Base-by-base conservation (phyloP, 441 rosid genomes). In the Populus trichocarpa region DNA sequence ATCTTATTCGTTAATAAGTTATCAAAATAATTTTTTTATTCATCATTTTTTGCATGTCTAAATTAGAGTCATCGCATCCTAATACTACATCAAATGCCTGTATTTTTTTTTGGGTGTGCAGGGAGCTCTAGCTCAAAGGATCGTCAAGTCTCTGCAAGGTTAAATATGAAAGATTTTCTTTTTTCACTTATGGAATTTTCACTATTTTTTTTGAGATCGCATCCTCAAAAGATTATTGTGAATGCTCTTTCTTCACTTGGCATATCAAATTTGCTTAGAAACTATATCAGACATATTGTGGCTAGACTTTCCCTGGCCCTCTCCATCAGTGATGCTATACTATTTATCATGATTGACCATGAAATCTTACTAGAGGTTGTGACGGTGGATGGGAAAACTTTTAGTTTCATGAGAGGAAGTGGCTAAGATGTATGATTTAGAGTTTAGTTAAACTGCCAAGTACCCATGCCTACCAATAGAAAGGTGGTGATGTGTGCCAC, bases 101-200 rank as follows among this genome's bases (percentile, higher is more conserved):
- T 73, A 9, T 22, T 64, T 83, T 53, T 65, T 32, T 14, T 73
- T 74, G 6, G 69, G 12, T 84, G 65, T 86, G 88, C 92, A 95
- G 94, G 86, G 80, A 88, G 77, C 75, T 83, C 90, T 71, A 83
- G 77, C 77, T 81, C 85, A 76, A 85, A 78, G 67, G 85, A 50
- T 76, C 72, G 9, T 61, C 89, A 88, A 78, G 75, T 64, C 66
- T 80, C 93, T 79, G 77, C 81, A 82, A 88, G 98, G 97, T 93
- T 75, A 88, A 63, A 73, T 80, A 65, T 61, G 30, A 67, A 23
- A 57, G 26, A 46, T 11, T 16, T 64, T 53, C 35, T 75, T 77
- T 8, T 14, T 33, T 8, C 20, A 67, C 23, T 70, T 75, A 33
- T 75, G 25, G 26, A 23, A 64, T 64, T n/a, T 6, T 64, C 28